Conservation (phyloP, 805 yeast genomes). For the Yarrowia sp. region DNA sequence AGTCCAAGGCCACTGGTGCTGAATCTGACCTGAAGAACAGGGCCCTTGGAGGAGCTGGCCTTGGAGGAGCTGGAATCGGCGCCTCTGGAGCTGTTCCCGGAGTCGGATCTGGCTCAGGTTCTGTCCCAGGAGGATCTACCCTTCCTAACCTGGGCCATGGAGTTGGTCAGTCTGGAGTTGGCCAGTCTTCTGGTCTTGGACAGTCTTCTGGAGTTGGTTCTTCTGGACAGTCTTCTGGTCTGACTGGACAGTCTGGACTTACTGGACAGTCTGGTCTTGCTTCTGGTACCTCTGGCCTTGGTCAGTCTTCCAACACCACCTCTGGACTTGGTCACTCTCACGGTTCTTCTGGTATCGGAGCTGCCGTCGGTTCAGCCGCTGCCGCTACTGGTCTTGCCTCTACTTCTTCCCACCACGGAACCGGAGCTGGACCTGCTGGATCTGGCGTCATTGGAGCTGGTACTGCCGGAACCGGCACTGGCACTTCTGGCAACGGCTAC, state of each 20-base stretch:
- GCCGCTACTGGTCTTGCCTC: background rate
- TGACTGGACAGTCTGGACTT: background rate
- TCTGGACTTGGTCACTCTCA: background rate
- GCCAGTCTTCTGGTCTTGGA: too few relatives aligned
- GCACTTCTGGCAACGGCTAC: background rate
- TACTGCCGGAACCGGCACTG: background rate
- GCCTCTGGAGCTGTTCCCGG: background rate
- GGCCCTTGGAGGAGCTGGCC: background rate
- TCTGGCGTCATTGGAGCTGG: background rate
- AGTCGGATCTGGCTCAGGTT: background rate
- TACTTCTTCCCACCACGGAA: background rate
- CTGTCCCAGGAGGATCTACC: constrained; percentile 1
- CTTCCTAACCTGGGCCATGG: background rate
- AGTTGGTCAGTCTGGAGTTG: background rate
- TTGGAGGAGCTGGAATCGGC: background rate
- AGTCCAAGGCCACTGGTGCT: background rate
- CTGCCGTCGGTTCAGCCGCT: background rate
- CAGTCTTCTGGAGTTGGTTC: too few relatives aligned
- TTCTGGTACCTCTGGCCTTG: background rate
- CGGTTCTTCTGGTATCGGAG: background rate
- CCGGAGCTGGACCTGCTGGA: constrained; percentile 17
- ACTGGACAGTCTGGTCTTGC: background rate
- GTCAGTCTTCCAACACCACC: background rate
- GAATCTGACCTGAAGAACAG: background rate
- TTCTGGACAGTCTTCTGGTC: background rate